A percentile compares a stretch with the other conserved stretches of the same genome.
These are phyloP conservation scores for Hysterangium stoloniferum DNA, from an alignment of 768 basidiomycete species.

Conservation along the genomic window DNA sequence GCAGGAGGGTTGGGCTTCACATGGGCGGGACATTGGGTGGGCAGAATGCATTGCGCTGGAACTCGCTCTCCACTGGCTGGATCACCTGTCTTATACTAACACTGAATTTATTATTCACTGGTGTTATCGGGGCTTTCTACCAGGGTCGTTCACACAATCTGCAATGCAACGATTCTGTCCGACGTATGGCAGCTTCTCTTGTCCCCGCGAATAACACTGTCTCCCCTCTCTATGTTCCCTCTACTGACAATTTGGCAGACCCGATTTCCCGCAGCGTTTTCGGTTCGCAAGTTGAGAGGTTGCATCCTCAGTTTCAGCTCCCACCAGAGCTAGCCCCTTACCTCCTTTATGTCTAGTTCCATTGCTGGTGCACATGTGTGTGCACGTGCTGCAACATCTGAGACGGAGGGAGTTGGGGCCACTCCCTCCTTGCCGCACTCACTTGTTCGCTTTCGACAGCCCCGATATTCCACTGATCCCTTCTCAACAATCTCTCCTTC, in stretches of 20 bases:
- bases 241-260: constrained; percentile 10
- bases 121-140: constrained; percentile 5
- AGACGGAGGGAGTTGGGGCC: too few species aligned
- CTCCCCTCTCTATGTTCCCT: constrained; percentile 1
- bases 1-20: constrained; percentile 2
- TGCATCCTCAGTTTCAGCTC: not conserved
- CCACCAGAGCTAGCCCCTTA: not conserved
- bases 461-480: too few species aligned
- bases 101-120: constrained; percentile 1
- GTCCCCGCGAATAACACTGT: not conserved
- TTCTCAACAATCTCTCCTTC: too few species aligned
- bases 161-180: not conserved
- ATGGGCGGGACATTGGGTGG: constrained; percentile 11
- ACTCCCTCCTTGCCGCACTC: too few species aligned
- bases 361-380: too few species aligned
- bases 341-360: not conserved
- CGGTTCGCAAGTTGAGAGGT: not conserved
- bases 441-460: too few species aligned
- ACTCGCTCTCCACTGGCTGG: not conserved
- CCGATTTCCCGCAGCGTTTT: constrained; percentile 4
- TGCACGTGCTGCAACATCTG: too few species aligned
- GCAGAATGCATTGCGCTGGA: constrained; percentile 11
- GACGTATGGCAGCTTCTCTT: not conserved
- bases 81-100: not conserved
- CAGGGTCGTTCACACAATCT: not conserved